Base-by-base conservation (phyloP, 768 basidiomycete genomes). In the Agaricus sinodeliciosus region DNA sequence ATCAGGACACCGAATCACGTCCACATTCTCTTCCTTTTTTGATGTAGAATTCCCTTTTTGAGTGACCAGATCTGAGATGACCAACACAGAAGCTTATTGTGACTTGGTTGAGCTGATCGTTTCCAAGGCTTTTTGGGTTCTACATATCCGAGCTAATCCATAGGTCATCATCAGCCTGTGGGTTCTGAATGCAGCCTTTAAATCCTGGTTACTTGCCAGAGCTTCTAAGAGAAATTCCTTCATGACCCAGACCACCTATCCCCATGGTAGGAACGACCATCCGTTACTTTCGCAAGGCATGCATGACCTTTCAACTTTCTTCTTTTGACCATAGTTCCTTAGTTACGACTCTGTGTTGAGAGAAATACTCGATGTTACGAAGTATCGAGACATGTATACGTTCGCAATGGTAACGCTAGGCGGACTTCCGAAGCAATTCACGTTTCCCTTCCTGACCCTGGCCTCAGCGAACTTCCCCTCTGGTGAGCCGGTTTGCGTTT, bases 381-480 rank as follows among this genome's bases (percentile, higher is more conserved):
- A 42, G 22, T 50, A 55, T 48, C 28, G n/a, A 44, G 43, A 41
- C 11, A 39, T 57, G 36, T 49, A 26, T 22, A 16, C 15, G 37
- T 37, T 18, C 22, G 12, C 60, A 84, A 82, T 26, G 84, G 85
- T 27, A 85, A 86, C 54, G 83, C 82, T 9, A 67, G 76, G 27
- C 68, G 85, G 40, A 77, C 79, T 0, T 76, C 71, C 59, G 81
- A 86, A n/a, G 85, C 85, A 66, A 67, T 31, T 74, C 27, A 84
- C 85, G 63, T 75, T 81, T 2, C 85, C 86, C 61, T 87, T 85
- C 62, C 85, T 83, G 0, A 81, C 80, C 0, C 85, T 84, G 84
- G 81, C 81, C 26, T 66, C 86, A 31, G 77, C 85, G 78, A 86
- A 84, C 60, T 81, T 80, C 84, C 84, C 3, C 71, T 86, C 67